These are phyloP conservation scores for Ceratobasidium papillatum DNA, from an alignment of 1,284 basidiomycete species.

Conservation along the genomic window DNA sequence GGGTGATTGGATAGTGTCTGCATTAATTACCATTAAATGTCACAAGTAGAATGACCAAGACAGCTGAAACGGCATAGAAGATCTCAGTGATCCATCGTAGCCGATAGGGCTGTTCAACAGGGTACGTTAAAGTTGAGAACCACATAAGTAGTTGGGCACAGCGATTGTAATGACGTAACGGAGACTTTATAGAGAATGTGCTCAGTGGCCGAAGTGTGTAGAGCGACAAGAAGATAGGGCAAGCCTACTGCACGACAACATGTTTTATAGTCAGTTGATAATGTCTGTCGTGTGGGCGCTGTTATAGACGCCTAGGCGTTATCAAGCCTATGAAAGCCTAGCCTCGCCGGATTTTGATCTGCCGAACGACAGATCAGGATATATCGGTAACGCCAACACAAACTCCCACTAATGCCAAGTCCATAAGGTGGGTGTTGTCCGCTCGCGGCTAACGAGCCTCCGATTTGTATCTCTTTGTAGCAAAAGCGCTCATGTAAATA, in stretches of 20 bases:
- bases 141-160: not conserved
- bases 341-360: not conserved
- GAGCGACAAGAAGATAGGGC: not conserved
- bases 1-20: not conserved
- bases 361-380: not conserved
- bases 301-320: no score
- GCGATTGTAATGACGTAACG: not conserved
- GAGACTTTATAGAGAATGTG: not conserved
- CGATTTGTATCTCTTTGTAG: no score
- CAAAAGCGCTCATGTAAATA: no score
- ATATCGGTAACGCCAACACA: not conserved
- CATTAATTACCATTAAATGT: not conserved
- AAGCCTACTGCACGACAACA: not conserved
- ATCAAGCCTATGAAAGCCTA: no score
- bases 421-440: not conserved
- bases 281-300: not conserved
- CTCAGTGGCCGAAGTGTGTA: no score
- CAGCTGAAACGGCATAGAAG: constrained; percentile 11
- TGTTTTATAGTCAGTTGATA: not conserved
- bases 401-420: no score
- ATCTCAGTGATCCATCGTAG: constrained; percentile 30
- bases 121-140: not conserved
- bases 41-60: constrained; percentile 8
- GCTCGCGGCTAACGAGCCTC: no score
- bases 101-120: not conserved